Evolutionary conservation across 805 yeast species (phyloP).

Genomic region (Kazachstania taianensis): DNA sequence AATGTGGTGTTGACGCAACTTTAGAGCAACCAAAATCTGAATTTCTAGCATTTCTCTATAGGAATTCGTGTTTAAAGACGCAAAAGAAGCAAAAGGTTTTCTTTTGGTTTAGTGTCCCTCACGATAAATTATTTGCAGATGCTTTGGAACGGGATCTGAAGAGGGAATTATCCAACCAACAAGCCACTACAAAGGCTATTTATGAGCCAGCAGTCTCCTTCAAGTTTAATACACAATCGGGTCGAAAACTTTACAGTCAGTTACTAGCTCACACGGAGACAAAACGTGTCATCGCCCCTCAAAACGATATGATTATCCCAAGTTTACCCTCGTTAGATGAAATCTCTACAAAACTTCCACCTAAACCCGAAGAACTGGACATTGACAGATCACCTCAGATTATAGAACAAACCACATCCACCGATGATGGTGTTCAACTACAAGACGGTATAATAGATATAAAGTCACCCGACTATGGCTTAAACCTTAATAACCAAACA

Average conservation of each 20-base stretch:
- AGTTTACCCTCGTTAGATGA: neutral
- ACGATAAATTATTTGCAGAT: slow-evolving; percentile 84
- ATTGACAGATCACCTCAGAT: neutral
- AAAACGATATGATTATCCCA: neutral
- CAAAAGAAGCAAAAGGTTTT: slow-evolving; percentile 96
- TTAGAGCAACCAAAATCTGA: slow-evolving; percentile 80
- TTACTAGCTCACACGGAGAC: slow-evolving; percentile 18
- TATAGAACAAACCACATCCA: neutral
- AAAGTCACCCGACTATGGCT: neutral
- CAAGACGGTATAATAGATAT: neutral
- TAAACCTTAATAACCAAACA: neutral
- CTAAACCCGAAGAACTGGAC: neutral
- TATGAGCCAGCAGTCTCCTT: slow-evolving; percentile 77
- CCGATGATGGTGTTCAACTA: neutral
- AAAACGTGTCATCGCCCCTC: neutral
- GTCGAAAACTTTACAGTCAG: slow-evolving; percentile 43
- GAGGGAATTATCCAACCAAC: slow-evolving; percentile 52
- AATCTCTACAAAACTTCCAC: neutral
- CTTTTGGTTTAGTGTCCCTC: slow-evolving; percentile 93
- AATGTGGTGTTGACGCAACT: slow-evolving; percentile 79
- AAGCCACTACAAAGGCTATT: slow-evolving; percentile 61
- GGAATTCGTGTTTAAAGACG: slow-evolving; percentile 80
- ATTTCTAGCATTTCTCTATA: slow-evolving; percentile 73
- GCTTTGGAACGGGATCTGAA: slow-evolving; percentile 89
- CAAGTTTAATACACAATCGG: slow-evolving; percentile 42